Evolutionary conservation across 164 flowering plant genomes (phyloP).

Genomic region (Kingdonia uniflora): DNA sequence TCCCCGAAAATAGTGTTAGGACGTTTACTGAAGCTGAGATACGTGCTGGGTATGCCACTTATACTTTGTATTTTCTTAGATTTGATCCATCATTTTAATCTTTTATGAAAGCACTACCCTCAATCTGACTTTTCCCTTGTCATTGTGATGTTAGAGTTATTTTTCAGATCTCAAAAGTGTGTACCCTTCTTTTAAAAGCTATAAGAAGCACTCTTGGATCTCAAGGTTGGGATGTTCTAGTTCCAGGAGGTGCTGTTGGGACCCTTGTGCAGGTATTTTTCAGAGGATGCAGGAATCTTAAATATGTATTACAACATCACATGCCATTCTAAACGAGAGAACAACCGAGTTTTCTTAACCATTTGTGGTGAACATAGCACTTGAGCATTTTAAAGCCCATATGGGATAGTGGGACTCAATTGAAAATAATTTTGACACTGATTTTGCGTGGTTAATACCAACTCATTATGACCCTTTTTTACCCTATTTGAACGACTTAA

Average conservation of each 20-base stretch:
- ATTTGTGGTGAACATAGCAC: no score
- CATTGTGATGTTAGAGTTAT: slow-evolving; percentile 39
- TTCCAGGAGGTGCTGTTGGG: slow-evolving; percentile 74
- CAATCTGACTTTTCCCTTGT: neutral
- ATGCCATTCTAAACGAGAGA: no score
- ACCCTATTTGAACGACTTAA: no score
- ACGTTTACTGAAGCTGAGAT: slow-evolving; percentile 96
- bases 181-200: slow-evolving; percentile 68
- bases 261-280: slow-evolving; percentile 61
- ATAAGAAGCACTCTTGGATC: slow-evolving; percentile 62
- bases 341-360: no score
- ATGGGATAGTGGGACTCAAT: no score
- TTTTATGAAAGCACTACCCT: neutral
- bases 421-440: no score
- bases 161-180: slow-evolving; percentile 91
- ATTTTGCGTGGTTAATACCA: no score
- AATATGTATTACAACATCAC: no score
- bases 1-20: slow-evolving; percentile 74
- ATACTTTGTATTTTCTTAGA: neutral
- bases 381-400: no score
- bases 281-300: no score
- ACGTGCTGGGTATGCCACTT: slow-evolving; percentile 76
- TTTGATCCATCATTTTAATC: neutral
- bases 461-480: no score
- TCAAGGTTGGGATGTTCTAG: slow-evolving; percentile 95